Evolutionary conservation across 495 filamentous ascomycete genomes (phyloP), one percentile per base, ranked within the genome.

Genomic region (Penicillium alfredii): DNA sequence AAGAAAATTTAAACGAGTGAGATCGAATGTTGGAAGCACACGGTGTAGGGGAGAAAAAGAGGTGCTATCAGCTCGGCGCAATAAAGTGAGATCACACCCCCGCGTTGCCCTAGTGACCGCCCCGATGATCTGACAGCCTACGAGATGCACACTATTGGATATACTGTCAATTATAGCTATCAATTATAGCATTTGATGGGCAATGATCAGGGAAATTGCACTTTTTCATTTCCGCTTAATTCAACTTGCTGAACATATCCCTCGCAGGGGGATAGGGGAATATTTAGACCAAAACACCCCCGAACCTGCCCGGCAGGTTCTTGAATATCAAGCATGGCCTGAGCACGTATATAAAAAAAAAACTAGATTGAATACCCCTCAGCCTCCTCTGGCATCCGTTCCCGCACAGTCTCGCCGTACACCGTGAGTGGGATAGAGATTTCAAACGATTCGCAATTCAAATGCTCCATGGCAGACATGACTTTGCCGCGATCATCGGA

Each of bases 371-470:
- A 37, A 37, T 69, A 65, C 24, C 68, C 68, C 30, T 66, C 50
- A n/a, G 61, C 66, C 45, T 72, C 68, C 41, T 72, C 68, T 2
- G 61, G 58, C 17, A 60, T 19, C 14, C 47, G 55, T 30, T 69
- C 68, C 15, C 61, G 56, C 3, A 72, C 64, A 18, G 72, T 72
- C 36, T 85, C 81, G 6, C 88, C 88, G 56, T 89, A 95, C 0
- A 95, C 84, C 30, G 74, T 74, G 33, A 95, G 56, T 30, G 88
- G 88, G 30, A 94, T 84, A 2, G 76, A 74, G 29, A 95, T 81
- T 55, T 94, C 88, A 61, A 95, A 95, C 11, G 81, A 88, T 68
- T 94, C 88, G 46, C 86, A 88, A 11, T 75, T 69, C 38, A 95
- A 49, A 42, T 76, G 77, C 62, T 93, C 85, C 41, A 80, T 73